phyloP scores from a whole-genome alignment of 768 basidiomycete species.

The Russula griseocarnosa region DNA sequence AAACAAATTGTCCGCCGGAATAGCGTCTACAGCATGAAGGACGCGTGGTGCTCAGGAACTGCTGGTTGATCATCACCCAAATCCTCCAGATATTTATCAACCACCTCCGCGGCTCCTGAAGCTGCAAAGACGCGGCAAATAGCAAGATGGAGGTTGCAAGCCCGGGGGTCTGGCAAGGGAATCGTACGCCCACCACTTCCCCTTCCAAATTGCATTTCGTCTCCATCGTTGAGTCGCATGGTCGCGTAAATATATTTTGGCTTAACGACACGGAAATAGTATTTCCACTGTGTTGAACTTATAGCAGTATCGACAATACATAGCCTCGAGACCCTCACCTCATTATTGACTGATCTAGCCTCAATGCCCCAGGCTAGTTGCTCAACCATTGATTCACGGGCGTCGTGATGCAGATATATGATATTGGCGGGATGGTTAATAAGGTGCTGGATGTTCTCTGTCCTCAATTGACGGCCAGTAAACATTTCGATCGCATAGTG shows the following conservation, averaged over 20 bases:
- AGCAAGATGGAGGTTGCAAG: neutral
- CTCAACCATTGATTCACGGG: neutral
- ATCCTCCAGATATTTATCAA: neutral
- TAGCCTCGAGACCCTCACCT: neutral
- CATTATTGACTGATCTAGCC: neutral
- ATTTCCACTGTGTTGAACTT: neutral
- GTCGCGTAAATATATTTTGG: too few relatives aligned
- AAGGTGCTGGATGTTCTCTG: too few relatives aligned
- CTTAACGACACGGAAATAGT: neutral
- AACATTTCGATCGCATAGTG: too few relatives aligned
- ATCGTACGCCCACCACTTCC: neutral
- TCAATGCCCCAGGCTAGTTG: neutral
- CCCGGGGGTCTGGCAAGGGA: neutral
- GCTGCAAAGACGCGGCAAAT: neutral
- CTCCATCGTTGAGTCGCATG: neutral
- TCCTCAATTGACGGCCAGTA: too few relatives aligned
- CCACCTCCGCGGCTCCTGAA: neutral
- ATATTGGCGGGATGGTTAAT: neutral
- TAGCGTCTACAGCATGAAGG: too few relatives aligned
- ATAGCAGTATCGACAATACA: neutral
- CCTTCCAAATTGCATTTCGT: neutral
- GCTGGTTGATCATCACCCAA: too few relatives aligned
- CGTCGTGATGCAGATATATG: neutral
- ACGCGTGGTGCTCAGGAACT: too few relatives aligned
- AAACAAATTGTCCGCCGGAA: too few relatives aligned